These are phyloP conservation scores for Platanthera zijinensis DNA, from an alignment of 106 monocot species.

Conservation along the genomic window DNA sequence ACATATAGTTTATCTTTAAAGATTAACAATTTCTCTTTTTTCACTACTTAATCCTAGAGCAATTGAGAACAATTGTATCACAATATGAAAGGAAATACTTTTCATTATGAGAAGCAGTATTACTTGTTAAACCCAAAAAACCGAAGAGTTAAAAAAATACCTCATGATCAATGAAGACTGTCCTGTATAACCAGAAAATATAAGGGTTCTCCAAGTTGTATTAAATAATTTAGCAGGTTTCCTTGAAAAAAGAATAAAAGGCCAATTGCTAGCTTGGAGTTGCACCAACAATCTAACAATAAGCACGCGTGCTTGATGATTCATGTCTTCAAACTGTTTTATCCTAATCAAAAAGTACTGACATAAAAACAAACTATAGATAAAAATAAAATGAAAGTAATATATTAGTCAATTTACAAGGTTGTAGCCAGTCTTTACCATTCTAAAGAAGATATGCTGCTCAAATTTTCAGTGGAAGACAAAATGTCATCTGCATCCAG, in stretches of 20 bases:
- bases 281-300: conserved; percentile 18
- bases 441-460: conserved; percentile 4
- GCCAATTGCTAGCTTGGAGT: conserved; percentile 30
- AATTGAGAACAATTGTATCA: not conserved
- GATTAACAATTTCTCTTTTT: no score
- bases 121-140: not conserved
- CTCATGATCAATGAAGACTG: conserved; percentile 35
- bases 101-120: not conserved
- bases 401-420: not conserved
- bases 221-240: conserved; percentile 8
- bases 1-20: no score
- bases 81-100: not conserved
- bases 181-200: conserved; percentile 17
- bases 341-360: conserved; percentile 10
- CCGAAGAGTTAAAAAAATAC: conserved; percentile 11
- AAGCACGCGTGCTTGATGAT: conserved; percentile 6
- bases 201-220: conserved; percentile 11
- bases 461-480: not conserved
- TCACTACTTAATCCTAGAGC: not conserved
- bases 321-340: conserved; percentile 19
- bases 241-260: conserved; percentile 29
- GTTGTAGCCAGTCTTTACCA: conserved; percentile 3
- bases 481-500: conserved; percentile 31
- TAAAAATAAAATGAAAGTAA: not conserved
- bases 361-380: not conserved